Percentiles rank a stretch among this genome's conserved stretches.
Evolutionary conservation across 75 land plant species (phyloP).

Genomic region (Cunninghamia lanceolata): DNA sequence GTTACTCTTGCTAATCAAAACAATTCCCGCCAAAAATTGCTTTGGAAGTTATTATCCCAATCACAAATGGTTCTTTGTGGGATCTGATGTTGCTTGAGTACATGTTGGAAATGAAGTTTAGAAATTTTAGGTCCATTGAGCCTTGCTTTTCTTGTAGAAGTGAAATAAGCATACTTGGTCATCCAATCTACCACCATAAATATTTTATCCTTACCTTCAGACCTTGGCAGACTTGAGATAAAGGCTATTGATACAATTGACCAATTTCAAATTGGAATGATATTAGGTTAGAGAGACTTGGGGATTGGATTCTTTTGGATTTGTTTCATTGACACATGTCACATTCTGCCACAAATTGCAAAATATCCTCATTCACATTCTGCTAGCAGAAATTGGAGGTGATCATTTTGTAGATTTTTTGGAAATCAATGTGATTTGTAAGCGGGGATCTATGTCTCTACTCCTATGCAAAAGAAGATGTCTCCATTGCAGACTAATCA

Average conservation of each 20-base stretch:
- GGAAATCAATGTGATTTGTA: too few relatives aligned
- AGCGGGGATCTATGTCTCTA: too few relatives aligned
- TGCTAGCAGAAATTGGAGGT: neutral
- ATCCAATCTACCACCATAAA: neutral
- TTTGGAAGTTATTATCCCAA: neutral
- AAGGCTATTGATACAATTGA: neutral
- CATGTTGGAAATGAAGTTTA: neutral
- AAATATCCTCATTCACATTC: neutral
- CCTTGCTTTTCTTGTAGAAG: neutral
- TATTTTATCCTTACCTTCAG: neutral
- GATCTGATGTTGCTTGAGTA: neutral
- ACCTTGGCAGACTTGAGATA: neutral
- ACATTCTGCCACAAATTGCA: neutral
- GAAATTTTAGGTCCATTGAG: neutral
- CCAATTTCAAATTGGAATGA: neutral
- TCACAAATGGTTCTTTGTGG: neutral
- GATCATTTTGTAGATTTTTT: neutral
- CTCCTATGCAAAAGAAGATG: neutral
- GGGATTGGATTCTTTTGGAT: neutral
- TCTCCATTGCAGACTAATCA: neutral
- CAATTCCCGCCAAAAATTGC: too few relatives aligned
- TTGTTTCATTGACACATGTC: neutral
- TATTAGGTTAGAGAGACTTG: neutral
- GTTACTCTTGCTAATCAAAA: too few relatives aligned
- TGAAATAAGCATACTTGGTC: neutral